Base-by-base conservation (phyloP, 352 stramenopile genomes). In the Discostella stelligera region DNA sequence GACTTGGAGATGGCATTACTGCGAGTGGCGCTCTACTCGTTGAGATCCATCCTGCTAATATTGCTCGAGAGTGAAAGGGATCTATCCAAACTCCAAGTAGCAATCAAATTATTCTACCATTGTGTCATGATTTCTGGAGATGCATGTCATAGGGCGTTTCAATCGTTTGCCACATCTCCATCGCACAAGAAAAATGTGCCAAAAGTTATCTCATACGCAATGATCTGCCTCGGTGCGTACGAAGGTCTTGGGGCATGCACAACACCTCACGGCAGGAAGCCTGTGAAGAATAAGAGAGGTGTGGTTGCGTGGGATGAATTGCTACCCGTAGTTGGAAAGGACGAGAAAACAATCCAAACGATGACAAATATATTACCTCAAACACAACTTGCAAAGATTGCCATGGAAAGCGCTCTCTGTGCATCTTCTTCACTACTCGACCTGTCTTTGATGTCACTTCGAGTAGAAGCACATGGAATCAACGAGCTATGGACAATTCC, bases 61-160 rank as follows among this genome's bases (percentile, higher is more conserved):
- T 50, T 69, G 16, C 9, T 59, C 61, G 41, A 67, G 16, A 56
- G 39, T 49, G 49, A 16, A 11, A 56, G 30, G 37, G 27, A 14
- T 41, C 52, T 23, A 60, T 60, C 52, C 20, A 60, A 44, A n/a
- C n/a, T 60, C 21, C 21, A 60, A 7, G 46, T 56, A 10, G 44
- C 53, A 0, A 61, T 76, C 18, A 81, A 81, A 25, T 59, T 81
- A 48, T 65, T 67, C n/a, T 81, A 72, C 50, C 73, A 76, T 37
- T 75, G 66, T 59, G 64, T 66, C 16, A 41, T 81, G 16, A 69
- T 73, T 53, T 46, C 66, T 16, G 73, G 66, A 8, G 66, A 77
- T 66, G 60, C 37, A 11, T 77, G 70, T 37, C 61, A 67, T 55
- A 54, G 61, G 25, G 53, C 46, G 20, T 74, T 72, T 21, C 32